phyloP scores from a whole-genome alignment of 208 protist species.

The Acanthamoeba pearcei region DNA sequence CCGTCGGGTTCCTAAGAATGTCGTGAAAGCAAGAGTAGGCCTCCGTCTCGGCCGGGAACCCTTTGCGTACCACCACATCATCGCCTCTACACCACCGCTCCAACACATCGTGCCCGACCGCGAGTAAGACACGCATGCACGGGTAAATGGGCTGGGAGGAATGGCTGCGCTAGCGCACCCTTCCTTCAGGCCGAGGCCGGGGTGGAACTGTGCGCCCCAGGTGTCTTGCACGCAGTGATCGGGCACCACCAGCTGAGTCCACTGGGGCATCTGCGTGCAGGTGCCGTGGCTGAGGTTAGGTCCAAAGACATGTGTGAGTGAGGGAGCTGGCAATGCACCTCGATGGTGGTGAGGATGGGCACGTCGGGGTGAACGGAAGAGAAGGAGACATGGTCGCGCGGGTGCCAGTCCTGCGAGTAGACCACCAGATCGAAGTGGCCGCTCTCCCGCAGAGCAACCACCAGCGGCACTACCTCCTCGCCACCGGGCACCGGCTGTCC shows the following conservation, averaged over 20 bases:
- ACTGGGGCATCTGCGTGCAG: conserved; percentile 29
- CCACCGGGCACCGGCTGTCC: conserved; percentile 33
- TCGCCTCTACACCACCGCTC: not conserved
- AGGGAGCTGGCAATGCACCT: not conserved
- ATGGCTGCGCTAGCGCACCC: not conserved
- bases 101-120: too few relatives aligned
- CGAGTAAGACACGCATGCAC: not conserved
- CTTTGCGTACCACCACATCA: conserved; percentile 21
- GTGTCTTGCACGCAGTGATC: conserved; percentile 88
- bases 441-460: conserved; percentile 80
- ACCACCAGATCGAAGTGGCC: conserved; percentile 85
- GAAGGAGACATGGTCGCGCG: conserved; percentile 87
- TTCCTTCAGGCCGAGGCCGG: conserved; percentile 23
- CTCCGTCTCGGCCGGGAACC: conserved; percentile 49
- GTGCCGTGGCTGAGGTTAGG: not conserved
- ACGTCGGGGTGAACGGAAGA: conserved; percentile 80
- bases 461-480: conserved; percentile 74
- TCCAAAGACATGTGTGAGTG: not conserved
- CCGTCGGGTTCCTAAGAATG: conserved; percentile 45
- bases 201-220: conserved; percentile 85
- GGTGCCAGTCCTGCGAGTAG: conserved; percentile 88
- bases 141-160: not conserved
- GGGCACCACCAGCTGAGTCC: conserved; percentile 87
- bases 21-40: conserved; percentile 68
- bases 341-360: conserved; percentile 75